Evolutionary conservation across 2,329 filamentous ascomycete genomes (phyloP), one percentile per base, ranked within the genome.

Genomic region (Westerdykella sp.): DNA sequence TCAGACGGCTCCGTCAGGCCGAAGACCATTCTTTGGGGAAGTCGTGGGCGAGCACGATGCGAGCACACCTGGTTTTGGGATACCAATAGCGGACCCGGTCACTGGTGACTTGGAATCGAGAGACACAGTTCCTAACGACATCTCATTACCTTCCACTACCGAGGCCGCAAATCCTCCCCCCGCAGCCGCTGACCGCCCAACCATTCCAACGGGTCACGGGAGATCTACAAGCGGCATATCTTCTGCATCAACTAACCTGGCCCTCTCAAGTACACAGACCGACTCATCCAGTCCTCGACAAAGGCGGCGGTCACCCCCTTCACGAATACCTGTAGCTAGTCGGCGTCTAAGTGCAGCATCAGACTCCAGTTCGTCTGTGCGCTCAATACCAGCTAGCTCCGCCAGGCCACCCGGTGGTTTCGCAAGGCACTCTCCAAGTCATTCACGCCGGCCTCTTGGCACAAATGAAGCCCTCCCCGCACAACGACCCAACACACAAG

Each of bases 21-120:
- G 64, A 15, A 55, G 61, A 56, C 63, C 57, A 4, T 60, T 63
- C 40, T 67, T 67, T 46, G 63, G 63, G 13, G 63, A 67, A 40
- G 60, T 67, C 1, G 43, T 66, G n/a, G 56, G 55, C 15, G 55
- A 59, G 0, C 60, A 65, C 43, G 55, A 63, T 43, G 49, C 47
- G 5, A 44, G 48, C 4, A 55, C 52, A 25, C 63, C 63, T 14
- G 63, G 63, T 1, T 67, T 55, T 49, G 62, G 63, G 14, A 67
- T 67, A 18, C 56, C 62, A 10, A 54, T 46, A 4, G 44, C 54
- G 25, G 56, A 59, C 4, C 49, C 44, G 34, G 42, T 51, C 10
- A 32, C 41, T 25, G 45, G 44, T 25, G 45, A 43, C 31, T 46
- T 47, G 11, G 47, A 48, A 4, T 43, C 46, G 11, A 45, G 39